Evolutionary conservation across 129 eudicot species (phyloP).

Genomic region (Arctium minus): DNA sequence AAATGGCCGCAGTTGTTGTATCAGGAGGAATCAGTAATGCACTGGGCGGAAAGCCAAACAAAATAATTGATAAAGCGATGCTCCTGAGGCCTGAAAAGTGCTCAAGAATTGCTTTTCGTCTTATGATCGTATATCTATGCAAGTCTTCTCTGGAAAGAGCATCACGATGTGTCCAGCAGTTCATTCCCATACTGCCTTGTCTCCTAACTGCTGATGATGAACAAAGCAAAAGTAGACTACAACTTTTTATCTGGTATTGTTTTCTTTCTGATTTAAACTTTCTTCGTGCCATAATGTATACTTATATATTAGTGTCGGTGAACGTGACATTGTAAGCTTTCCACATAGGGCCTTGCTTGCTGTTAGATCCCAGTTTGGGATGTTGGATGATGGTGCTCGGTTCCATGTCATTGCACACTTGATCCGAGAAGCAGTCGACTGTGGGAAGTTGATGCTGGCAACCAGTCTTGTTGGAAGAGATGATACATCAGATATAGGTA

Average conservation of each 20-base stretch:
- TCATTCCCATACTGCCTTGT: slow-evolving; percentile 70
- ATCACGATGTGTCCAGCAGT: slow-evolving; percentile 73
- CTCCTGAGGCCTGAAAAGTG: slow-evolving; percentile 85
- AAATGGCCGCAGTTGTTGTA: slow-evolving; percentile 97
- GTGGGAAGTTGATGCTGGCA: slow-evolving; percentile 83
- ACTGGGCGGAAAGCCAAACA: slow-evolving; percentile 76
- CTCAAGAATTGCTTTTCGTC: slow-evolving; percentile 75
- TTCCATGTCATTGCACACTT: slow-evolving; percentile 87
- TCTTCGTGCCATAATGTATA: slow-evolving; percentile 10
- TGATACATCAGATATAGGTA: slow-evolving; percentile 56
- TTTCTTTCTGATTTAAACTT: not conserved
- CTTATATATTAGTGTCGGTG: not conserved
- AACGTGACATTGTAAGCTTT: slow-evolving; percentile 24
- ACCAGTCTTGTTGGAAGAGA: slow-evolving; percentile 61
- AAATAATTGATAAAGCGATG: slow-evolving; percentile 92
- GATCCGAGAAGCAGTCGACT: slow-evolving; percentile 88
- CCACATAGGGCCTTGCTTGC: slow-evolving; percentile 76
- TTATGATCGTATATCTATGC: slow-evolving; percentile 74
- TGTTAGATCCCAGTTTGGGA: slow-evolving; percentile 77
- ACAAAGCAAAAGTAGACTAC: slow-evolving; percentile 88
- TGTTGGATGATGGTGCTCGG: slow-evolving; percentile 88
- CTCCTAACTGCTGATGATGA: slow-evolving; percentile 89
- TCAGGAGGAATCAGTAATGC: slow-evolving; percentile 88
- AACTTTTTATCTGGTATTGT: slow-evolving; percentile 87
- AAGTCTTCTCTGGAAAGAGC: slow-evolving; percentile 90